These are phyloP conservation scores for Flaveria robusta DNA, from an alignment of 129 eudicot genomes.

Conservation along the genomic window DNA sequence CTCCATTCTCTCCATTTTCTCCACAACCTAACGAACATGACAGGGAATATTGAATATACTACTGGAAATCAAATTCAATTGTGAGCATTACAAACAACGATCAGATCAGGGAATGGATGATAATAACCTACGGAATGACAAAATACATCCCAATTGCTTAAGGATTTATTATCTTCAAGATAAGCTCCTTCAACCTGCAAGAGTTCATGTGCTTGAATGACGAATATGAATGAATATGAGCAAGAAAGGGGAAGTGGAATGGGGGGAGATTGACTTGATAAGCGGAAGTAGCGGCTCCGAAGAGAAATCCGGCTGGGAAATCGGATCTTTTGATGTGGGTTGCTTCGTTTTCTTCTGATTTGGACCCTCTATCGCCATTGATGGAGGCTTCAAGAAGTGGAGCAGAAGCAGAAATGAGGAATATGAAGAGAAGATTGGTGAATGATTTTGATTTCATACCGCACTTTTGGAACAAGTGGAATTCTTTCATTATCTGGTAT, in stretches of 20 bases:
- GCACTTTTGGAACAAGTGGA: not conserved
- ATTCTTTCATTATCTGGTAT: not conserved
- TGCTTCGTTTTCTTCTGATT: constrained; percentile 11
- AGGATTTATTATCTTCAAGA: constrained; percentile 77
- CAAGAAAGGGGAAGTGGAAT: not conserved
- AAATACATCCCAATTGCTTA: constrained; percentile 77
- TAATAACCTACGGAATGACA: constrained; percentile 41
- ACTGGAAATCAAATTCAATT: not conserved
- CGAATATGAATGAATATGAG: not conserved
- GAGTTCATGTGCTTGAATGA: not conserved
- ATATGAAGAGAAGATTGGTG: constrained; percentile 14
- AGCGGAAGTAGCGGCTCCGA: constrained; percentile 78
- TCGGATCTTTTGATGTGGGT: constrained; percentile 46
- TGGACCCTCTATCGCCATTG: constrained; percentile 6
- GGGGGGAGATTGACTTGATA: constrained; percentile 54
- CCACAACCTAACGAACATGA: constrained; percentile 33
- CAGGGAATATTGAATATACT: not conserved
- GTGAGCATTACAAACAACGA: not conserved
- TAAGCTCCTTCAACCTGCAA: constrained; percentile 82
- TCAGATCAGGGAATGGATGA: not conserved
- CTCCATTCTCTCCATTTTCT: constrained; percentile 58
- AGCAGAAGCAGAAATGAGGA: constrained; percentile 15
- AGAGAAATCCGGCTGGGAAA: constrained; percentile 73
- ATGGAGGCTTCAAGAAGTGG: constrained; percentile 25
- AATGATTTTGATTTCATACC: constrained; percentile 7